Base-by-base conservation (phyloP, 2,329 filamentous ascomycete genomes). In the Cytospora chrysosperma region DNA sequence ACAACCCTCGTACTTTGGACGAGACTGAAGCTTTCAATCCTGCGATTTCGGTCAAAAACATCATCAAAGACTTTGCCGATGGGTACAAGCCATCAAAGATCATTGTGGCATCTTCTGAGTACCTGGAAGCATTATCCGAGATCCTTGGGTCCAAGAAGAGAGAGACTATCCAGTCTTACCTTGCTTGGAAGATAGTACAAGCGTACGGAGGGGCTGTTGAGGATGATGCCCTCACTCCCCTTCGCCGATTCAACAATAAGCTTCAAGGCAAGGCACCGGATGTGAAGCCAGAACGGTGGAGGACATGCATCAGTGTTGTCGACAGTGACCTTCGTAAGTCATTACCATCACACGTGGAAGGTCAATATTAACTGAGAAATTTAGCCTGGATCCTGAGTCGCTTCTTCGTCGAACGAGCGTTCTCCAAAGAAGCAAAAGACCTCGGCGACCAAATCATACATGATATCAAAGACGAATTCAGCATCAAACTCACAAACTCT, bases 391-490 rank as follows among this genome's bases (percentile, higher is more conserved):
- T 89, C 56, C 75, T 90, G 19, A 88, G 87, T 70, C 84, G 87
- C 26, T 91, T 91, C 76, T 92, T 88, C 67, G 80, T 91, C 2
- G 83, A 91, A 66, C 85, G 85, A 56, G 82, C 87, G 1, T 92
- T 91, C 69, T 85, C 87, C 0, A 81, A 87, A 15, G 82, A 85
- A 24, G 87, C 87, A 0, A 89, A 90, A 71, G 75, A 84, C 4
- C 84, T 90, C 53, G 88, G 88, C 19, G 86, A 91, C 63, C 81
- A 86, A 60, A 87, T 93, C 68, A 83, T 91, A n/a, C 82, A 83
- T 12, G 86, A 90, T 67, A 88, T 92, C 71, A 90, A 89, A 73
- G 78, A 82, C 19, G 81, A 85, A 24, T 92, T 91, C 69, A 81
- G 83, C 3, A 71, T 84, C 62, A 88, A 84, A 64, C 75, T 91